Conservation (phyloP, 768 basidiomycete genomes). For the Leccinum disarticulatum region DNA sequence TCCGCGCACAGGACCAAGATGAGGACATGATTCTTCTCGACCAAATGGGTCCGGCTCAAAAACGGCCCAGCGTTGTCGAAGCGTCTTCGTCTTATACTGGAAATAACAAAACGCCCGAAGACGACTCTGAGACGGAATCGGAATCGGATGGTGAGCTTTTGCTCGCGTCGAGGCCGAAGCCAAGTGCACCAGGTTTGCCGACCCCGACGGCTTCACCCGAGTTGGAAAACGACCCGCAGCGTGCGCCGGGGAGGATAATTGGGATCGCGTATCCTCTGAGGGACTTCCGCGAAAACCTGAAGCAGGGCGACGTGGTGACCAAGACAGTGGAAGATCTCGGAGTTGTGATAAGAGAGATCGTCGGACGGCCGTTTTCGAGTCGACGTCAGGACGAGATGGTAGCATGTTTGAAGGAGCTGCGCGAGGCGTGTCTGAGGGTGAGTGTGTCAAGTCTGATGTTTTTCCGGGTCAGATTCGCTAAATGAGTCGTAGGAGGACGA, state of each 20-base stretch:
- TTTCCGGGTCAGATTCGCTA: background rate
- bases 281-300: slow-evolving; percentile 74
- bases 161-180: slow-evolving; percentile 15
- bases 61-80: slow-evolving; percentile 10
- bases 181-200: slow-evolving; percentile 35
- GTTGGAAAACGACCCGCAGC: slow-evolving; percentile 46
- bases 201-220: slow-evolving; percentile 57
- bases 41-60: slow-evolving; percentile 24
- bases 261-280: slow-evolving; percentile 69
- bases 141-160: slow-evolving; percentile 40
- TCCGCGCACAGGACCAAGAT: slow-evolving; percentile 59
- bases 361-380: slow-evolving; percentile 67
- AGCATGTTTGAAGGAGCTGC: slow-evolving; percentile 67
- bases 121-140: slow-evolving; percentile 57
- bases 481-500: slow-evolving; percentile 64
- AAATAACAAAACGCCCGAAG: slow-evolving; percentile 19
- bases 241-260: slow-evolving; percentile 71
- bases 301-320: slow-evolving; percentile 73
- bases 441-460: slow-evolving; percentile 15
- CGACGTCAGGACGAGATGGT: slow-evolving; percentile 68
- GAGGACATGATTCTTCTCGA: slow-evolving; percentile 61
- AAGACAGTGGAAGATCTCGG: slow-evolving; percentile 85
- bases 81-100: background rate
- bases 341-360: slow-evolving; percentile 67
- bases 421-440: slow-evolving; percentile 66